Percentiles rank a stretch among this genome's conserved stretches.
Conservation (phyloP, 176 grass and related monocot species). For the Avena insularis region DNA sequence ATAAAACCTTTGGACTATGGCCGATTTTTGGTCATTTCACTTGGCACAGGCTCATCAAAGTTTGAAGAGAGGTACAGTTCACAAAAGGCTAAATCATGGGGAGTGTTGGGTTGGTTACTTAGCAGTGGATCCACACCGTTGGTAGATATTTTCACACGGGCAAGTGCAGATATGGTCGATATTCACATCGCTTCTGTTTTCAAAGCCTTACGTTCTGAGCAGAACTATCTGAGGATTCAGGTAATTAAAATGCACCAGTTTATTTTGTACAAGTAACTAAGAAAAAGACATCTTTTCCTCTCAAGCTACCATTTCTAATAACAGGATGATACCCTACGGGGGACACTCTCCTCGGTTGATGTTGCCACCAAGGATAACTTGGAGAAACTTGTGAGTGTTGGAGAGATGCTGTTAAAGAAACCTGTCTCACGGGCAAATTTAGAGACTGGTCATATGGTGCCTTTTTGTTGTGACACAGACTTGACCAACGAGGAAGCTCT, state of each 20-base stretch:
- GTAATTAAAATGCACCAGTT: constrained; percentile 46
- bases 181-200: constrained; percentile 81
- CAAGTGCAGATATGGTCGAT: constrained; percentile 88
- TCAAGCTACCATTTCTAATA: constrained; percentile 35
- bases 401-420: constrained; percentile 65
- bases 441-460: constrained; percentile 65
- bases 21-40: constrained; percentile 75
- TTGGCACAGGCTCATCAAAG: constrained; percentile 81
- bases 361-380: constrained; percentile 77
- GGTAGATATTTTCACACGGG: constrained; percentile 81
- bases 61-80: constrained; percentile 60
- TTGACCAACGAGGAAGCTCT: constrained; percentile 72
- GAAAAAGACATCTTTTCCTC: constrained; percentile 27
- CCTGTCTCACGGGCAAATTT: constrained; percentile 74
- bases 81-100: constrained; percentile 70
- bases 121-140: constrained; percentile 76
- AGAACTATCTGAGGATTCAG: constrained; percentile 91
- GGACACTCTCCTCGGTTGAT: constrained; percentile 67
- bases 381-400: constrained; percentile 61
- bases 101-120: constrained; percentile 73
- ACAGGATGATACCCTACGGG: constrained; percentile 76
- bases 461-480: constrained; percentile 46
- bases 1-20: constrained; percentile 85
- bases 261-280: constrained; percentile 2
- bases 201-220: constrained; percentile 70